Conservation (phyloP, 768 basidiomycete species). For the Agaricus sinodeliciosus region DNA sequence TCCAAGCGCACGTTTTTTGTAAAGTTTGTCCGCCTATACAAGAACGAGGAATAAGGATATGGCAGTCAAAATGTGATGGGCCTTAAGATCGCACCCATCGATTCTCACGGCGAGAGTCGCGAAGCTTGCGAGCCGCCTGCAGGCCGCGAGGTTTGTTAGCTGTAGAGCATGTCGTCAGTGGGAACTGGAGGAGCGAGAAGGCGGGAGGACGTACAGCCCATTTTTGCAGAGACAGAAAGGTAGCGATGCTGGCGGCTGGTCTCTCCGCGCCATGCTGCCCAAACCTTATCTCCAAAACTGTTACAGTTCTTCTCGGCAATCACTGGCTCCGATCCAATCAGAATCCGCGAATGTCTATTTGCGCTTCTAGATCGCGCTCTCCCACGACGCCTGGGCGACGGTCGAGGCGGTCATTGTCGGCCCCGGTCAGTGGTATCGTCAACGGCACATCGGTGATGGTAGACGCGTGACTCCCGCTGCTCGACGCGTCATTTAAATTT, state of each 20-base stretch:
- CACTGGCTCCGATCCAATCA: conserved; percentile 11
- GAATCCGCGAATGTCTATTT: no score
- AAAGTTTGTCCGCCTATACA: conserved; percentile 87
- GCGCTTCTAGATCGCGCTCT: no score
- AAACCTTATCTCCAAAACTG: conserved; percentile 45
- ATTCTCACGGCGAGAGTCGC: conserved; percentile 89
- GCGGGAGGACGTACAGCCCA: conserved; percentile 68
- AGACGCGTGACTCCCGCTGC: background rate
- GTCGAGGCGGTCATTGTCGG: no score
- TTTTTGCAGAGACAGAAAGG: conserved; percentile 31
- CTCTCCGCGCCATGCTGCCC: conserved; percentile 15
- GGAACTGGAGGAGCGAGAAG: conserved; percentile 10
- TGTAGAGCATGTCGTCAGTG: conserved; percentile 24
- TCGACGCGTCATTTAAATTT: background rate
- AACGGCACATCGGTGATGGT: no score
- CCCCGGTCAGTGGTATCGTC: no score
- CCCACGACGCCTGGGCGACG: no score
- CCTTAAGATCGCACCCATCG: conserved; percentile 69
- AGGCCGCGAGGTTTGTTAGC: conserved; percentile 99
- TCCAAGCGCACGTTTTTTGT: conserved; percentile 99
- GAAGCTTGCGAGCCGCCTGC: conserved; percentile 97
- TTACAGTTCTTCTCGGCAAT: conserved; percentile 25
- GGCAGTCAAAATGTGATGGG: background rate
- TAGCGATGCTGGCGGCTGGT: conserved; percentile 20
- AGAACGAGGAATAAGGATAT: conserved; percentile 10